Base-by-base conservation (phyloP, 495 filamentous ascomycete species). In the Penicillium macrosclerotiorum region DNA sequence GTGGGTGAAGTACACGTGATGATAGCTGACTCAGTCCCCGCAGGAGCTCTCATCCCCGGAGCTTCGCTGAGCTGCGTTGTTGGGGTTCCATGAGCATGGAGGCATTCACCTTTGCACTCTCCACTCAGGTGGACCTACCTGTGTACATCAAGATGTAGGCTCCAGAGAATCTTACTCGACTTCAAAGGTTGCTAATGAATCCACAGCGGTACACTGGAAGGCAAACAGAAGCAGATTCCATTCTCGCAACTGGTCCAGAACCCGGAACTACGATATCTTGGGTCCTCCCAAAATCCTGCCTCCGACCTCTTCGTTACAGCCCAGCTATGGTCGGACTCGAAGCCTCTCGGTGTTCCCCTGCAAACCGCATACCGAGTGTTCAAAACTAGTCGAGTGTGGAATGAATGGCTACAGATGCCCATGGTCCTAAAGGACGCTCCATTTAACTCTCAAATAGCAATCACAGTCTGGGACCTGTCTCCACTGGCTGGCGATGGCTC, bases 391-490 rank as follows among this genome's bases (percentile, higher is more conserved):
- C 81, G 94, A 55, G 78, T 71, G 57, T 99, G 93, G 93, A 91
- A 92, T 60, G 93, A 99, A 70, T 99, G 94, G 94, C 78, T 99
- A 20, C 81, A 82, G 8, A 67, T 99, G 35, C 92, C 94, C 9
- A 80, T 95, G 56, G 77, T 76, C 2, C 90, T 96, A 52, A 83
- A 87, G 34, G 83, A 84, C 37, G 77, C 92, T 3, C 90, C 91
- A 16, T 68, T 85, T 20, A 84, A 83, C 46, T 79, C 89, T 2
- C 88, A 89, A 55, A 76, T 99, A 22, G 93, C 94, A 8, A 88
- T 99, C 34, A 99, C 93, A 8, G 68, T 96, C 42, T 96, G 93
- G 94, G 93, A 99, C 58, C 63, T 97, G 17, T 93, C 89, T 5
- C 89, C 91, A 3, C 79, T 83, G 14, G 82, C 82, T 22, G 79